Evolutionary conservation across 1,139 yeast species (phyloP).

Genomic region (Yamadazyma oceani): DNA sequence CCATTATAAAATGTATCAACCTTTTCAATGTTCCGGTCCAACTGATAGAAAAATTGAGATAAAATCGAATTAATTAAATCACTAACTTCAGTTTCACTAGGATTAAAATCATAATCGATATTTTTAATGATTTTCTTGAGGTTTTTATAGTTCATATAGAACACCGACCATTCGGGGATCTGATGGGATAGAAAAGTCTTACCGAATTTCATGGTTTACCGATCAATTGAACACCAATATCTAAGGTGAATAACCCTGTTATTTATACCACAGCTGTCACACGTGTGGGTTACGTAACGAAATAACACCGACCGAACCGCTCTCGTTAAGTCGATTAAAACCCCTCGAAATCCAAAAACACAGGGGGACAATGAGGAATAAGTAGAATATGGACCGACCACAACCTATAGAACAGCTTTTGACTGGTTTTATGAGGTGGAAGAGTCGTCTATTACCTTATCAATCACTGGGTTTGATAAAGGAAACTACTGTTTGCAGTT

Average conservation of each 20-base stretch:
- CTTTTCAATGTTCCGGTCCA: conserved; percentile 79
- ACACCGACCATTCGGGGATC: conserved; percentile 88
- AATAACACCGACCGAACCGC: background rate
- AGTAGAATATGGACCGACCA: too few relatives aligned
- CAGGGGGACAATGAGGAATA: too few relatives aligned
- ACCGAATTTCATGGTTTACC: conserved; percentile 70
- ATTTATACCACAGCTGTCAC: too few relatives aligned
- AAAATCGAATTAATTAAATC: conserved; percentile 35
- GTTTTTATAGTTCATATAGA: conserved; percentile 82
- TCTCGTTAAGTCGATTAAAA: too few relatives aligned
- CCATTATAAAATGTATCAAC: conserved; percentile 78
- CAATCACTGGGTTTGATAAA: too few relatives aligned
- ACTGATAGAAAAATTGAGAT: conserved; percentile 71
- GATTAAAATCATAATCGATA: conserved; percentile 38
- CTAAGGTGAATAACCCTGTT: too few relatives aligned
- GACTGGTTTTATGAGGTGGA: too few relatives aligned
- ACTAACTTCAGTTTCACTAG: conserved; percentile 24
- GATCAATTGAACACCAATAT: background rate
- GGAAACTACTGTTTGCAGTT: too few relatives aligned
- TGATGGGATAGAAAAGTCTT: conserved; percentile 79
- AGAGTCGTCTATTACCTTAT: too few relatives aligned
- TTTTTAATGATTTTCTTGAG: conserved; percentile 77
- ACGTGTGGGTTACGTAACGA: background rate
- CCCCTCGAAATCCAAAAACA: too few relatives aligned
- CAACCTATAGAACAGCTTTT: too few relatives aligned